Evolutionary conservation across 441 rosid species (phyloP).

Genomic region (Gossypium aridum): DNA sequence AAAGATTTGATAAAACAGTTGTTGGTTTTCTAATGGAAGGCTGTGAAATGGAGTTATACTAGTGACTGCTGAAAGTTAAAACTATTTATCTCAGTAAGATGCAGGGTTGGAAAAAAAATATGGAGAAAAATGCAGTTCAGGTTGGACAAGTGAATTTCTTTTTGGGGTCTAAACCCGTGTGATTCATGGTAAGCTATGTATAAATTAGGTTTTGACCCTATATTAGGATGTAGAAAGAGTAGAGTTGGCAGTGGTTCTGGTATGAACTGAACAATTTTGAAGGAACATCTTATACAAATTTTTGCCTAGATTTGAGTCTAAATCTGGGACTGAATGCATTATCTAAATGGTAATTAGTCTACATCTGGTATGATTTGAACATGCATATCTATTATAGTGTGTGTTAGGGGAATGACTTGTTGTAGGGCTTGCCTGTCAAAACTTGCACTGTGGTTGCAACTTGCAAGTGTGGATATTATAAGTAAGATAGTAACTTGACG

Average conservation of each 20-base stretch:
- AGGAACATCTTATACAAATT: neutral
- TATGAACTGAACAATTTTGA: neutral
- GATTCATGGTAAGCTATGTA: neutral
- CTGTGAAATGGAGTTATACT: neutral
- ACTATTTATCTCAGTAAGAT: neutral
- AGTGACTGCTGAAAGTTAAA: neutral
- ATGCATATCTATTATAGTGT: neutral
- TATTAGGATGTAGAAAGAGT: constrained; percentile 1
- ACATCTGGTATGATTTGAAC: neutral
- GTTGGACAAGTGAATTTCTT: neutral
- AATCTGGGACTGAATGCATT: neutral
- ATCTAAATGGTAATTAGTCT: neutral
- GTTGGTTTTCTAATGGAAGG: neutral
- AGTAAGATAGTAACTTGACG: constrained; percentile 1
- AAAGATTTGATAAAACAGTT: neutral
- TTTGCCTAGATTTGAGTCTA: neutral
- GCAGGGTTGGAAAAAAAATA: neutral
- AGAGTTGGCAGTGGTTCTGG: neutral
- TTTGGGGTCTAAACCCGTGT: neutral
- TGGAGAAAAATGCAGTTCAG: neutral
- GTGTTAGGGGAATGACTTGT: neutral
- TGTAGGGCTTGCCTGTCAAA: neutral
- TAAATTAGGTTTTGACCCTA: neutral
- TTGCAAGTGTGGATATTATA: neutral
- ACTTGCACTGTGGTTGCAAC: neutral